Conservation (phyloP, 768 basidiomycete genomes). For the Lentinus brumalis region DNA sequence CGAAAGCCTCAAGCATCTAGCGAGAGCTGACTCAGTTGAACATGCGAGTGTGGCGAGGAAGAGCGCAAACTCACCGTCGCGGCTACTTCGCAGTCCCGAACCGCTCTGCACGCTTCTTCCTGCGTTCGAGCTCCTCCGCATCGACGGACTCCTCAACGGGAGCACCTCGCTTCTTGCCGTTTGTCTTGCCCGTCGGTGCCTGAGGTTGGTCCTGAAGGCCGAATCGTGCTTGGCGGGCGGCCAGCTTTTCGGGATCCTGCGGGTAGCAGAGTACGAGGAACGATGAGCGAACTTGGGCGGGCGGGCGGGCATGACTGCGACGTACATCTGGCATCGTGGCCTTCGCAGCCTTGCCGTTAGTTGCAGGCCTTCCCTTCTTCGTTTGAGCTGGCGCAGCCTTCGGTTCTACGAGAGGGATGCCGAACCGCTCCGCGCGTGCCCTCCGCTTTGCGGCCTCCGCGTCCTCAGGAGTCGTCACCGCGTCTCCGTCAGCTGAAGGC, state of each 20-base stretch:
- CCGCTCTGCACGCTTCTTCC: slow-evolving; percentile 65
- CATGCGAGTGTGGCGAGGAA: not conserved
- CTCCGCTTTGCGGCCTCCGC: slow-evolving; percentile 58
- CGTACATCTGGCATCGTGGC: slow-evolving; percentile 17
- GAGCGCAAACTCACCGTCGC: slow-evolving; percentile 5
- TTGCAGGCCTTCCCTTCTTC: slow-evolving; percentile 1
- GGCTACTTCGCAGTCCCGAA: slow-evolving; percentile 42
- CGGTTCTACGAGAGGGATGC: slow-evolving; percentile 59
- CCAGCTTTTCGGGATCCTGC: slow-evolving; percentile 53
- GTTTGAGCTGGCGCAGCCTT: slow-evolving; percentile 27
- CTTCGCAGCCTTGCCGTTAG: slow-evolving; percentile 10
- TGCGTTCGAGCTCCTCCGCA: slow-evolving; percentile 56
- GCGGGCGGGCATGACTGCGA: not conserved
- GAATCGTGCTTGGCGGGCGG: slow-evolving; percentile 59
- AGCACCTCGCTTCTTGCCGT: slow-evolving; percentile 31
- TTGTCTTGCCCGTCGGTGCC: slow-evolving; percentile 2
- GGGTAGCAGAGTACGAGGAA: not conserved
- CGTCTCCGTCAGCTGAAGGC: not conserved
- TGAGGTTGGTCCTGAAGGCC: slow-evolving; percentile 28
- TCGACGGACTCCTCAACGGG: slow-evolving; percentile 46
- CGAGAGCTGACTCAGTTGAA: not conserved
- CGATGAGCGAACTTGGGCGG: too few relatives aligned
- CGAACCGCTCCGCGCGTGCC: slow-evolving; percentile 69
- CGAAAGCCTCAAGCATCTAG: not conserved
- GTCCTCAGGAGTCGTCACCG: slow-evolving; percentile 35